phyloP scores from a whole-genome alignment of 352 stramenopile species.

The Globisporangium abappressorium region DNA sequence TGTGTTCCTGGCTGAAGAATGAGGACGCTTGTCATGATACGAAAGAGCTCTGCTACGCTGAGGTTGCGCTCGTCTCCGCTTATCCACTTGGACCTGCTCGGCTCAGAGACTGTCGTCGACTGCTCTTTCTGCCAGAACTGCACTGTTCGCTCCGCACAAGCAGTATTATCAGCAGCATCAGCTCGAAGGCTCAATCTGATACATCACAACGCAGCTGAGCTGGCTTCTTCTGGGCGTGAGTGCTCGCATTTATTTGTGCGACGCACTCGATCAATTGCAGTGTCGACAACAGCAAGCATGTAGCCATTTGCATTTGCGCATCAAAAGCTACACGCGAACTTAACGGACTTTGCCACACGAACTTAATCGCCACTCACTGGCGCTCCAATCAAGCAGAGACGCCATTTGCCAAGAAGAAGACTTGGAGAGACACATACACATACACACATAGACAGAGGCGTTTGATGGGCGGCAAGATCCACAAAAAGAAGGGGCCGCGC shows the following conservation, averaged over 20 bases:
- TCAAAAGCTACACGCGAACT: background rate
- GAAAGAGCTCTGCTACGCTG: background rate
- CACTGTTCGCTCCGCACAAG: background rate
- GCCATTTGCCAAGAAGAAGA: background rate
- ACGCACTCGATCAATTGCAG: background rate
- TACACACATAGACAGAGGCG: background rate
- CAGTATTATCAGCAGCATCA: background rate
- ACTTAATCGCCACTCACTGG: background rate
- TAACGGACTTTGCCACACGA: background rate
- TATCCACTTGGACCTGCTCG: background rate
- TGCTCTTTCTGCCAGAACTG: background rate
- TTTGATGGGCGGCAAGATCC: conserved; percentile 46
- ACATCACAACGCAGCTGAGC: no score
- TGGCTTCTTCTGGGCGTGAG: no score
- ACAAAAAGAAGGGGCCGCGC: conserved; percentile 61
- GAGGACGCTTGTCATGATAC: background rate
- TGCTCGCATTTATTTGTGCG: no score
- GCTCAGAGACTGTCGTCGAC: background rate
- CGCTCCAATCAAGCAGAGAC: background rate
- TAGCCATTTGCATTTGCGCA: background rate
- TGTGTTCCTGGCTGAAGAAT: background rate
- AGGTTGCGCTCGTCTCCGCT: background rate
- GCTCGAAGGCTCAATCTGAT: no score
- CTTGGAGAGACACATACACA: background rate
- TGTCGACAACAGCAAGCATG: background rate